Percentiles rank a stretch among this genome's conserved stretches.
Evolutionary conservation across 75 land plant species (phyloP).

Genomic region (Cryptomeria japonica): DNA sequence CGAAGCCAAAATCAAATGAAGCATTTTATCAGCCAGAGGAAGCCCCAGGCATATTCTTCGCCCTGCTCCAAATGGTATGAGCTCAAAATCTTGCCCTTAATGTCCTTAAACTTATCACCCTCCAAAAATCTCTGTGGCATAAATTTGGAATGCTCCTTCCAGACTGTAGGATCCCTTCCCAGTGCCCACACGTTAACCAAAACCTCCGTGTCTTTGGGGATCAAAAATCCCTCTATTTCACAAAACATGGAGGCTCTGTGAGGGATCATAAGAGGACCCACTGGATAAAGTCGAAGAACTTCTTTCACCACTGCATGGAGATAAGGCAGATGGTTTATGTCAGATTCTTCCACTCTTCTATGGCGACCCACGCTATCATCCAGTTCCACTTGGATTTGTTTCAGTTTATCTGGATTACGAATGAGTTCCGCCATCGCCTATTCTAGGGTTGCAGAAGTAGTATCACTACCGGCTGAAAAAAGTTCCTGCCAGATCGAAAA

Average conservation of each 20-base stretch:
- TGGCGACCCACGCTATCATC: neutral
- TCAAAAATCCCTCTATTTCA: slow-evolving; percentile 8
- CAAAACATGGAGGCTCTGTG: slow-evolving; percentile 38
- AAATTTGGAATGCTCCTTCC: too few relatives aligned
- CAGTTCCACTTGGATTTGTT: neutral
- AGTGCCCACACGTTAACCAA: slow-evolving; percentile 17
- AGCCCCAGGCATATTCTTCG: too few relatives aligned
- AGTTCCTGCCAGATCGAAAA: neutral
- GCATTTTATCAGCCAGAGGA: too few relatives aligned
- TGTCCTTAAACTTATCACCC: too few relatives aligned
- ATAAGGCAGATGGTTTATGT: neutral
- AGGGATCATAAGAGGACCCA: slow-evolving; percentile 68
- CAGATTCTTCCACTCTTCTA: neutral
- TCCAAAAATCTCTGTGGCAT: too few relatives aligned
- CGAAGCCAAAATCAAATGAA: too few relatives aligned
- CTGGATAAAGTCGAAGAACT: slow-evolving; percentile 56
- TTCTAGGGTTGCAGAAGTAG: neutral
- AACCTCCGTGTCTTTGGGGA: slow-evolving; percentile 5
- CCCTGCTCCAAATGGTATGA: too few relatives aligned
- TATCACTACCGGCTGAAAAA: neutral
- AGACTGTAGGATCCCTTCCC: too few relatives aligned
- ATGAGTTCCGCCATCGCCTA: neutral
- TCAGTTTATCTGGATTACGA: neutral
- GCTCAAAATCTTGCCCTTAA: too few relatives aligned
- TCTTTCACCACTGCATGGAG: neutral